Percentiles rank a stretch among this genome's conserved stretches.
These are phyloP conservation scores for Alternaria gaisen DNA, from an alignment of 2,329 filamentous ascomycete species.

Conservation along the genomic window DNA sequence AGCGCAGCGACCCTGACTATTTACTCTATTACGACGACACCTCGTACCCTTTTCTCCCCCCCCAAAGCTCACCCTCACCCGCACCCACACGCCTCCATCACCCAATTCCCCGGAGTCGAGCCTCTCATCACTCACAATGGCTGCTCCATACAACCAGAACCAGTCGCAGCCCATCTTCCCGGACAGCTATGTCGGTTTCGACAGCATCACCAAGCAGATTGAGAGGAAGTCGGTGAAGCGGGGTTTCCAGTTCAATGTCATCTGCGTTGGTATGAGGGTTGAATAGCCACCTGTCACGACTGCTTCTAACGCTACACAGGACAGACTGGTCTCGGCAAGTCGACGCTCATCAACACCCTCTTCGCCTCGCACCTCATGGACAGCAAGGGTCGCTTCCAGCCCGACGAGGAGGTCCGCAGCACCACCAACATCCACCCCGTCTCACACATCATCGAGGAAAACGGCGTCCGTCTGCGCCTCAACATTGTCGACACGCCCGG, in stretches of 20 bases:
- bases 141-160: conserved; percentile 69
- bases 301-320: conserved; percentile 63
- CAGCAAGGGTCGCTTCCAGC: conserved; percentile 92
- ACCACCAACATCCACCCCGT: conserved; percentile 98
- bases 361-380: conserved; percentile 99
- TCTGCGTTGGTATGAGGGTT: conserved; percentile 85
- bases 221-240: conserved; percentile 99
- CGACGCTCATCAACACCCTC: conserved; percentile 99
- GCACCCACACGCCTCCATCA: conserved; percentile 15
- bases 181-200: conserved; percentile 99
- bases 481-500: conserved; percentile 99
- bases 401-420: conserved; percentile 90
- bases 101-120: conserved; percentile 29
- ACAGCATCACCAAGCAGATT: conserved; percentile 99
- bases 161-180: conserved; percentile 75
- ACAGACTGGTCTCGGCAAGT: conserved; percentile 98
- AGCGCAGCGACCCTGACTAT: conserved; percentile 46
- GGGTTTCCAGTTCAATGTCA: conserved; percentile 99
- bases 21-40: conserved; percentile 35
- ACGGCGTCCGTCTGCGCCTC: conserved; percentile 93
- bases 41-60: conserved; percentile 20
- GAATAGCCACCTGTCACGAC: no score
- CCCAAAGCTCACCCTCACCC: conserved; percentile 14
- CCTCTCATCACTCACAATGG: conserved; percentile 60
- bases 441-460: conserved; percentile 99